Conservation (phyloP, 2,329 filamentous ascomycete genomes). For the Sordariomycetes sp. region DNA sequence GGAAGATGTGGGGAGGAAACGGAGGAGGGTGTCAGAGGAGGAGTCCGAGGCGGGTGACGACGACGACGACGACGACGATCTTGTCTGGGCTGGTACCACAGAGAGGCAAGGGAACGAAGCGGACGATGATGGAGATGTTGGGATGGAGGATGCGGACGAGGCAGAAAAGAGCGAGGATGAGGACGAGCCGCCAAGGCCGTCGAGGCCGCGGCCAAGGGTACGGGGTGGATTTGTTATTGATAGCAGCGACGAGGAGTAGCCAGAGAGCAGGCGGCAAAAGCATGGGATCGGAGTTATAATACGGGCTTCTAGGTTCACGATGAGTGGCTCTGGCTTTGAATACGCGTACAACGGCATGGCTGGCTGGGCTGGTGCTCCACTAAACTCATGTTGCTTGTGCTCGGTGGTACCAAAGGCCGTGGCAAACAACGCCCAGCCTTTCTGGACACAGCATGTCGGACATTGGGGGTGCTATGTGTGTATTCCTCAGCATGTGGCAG, state of each 20-base stretch:
- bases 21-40: constrained; percentile 20
- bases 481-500: too few species aligned
- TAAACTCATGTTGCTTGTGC: too few species aligned
- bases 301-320: neutral
- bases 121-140: constrained; percentile 11
- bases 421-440: too few species aligned
- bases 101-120: neutral
- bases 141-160: constrained; percentile 8
- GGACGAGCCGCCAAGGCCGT: constrained; percentile 21
- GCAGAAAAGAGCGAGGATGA: constrained; percentile 16
- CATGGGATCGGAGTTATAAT: neutral
- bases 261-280: neutral
- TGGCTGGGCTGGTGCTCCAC: neutral
- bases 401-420: too few species aligned
- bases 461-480: too few species aligned
- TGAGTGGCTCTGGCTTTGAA: neutral
- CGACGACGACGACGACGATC: constrained; percentile 13
- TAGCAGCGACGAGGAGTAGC: constrained; percentile 45
- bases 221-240: constrained; percentile 46
- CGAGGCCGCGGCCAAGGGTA: constrained; percentile 29
- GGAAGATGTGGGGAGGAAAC: constrained; percentile 19
- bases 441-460: too few species aligned
- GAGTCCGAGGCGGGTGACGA: constrained; percentile 12
- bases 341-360: neutral
- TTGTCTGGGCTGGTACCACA: constrained; percentile 15